Percentiles rank a stretch among this genome's conserved stretches.
These are phyloP conservation scores for Mollisia scopiformis DNA, from an alignment of 2,329 filamentous ascomycete genomes.

Conservation along the genomic window DNA sequence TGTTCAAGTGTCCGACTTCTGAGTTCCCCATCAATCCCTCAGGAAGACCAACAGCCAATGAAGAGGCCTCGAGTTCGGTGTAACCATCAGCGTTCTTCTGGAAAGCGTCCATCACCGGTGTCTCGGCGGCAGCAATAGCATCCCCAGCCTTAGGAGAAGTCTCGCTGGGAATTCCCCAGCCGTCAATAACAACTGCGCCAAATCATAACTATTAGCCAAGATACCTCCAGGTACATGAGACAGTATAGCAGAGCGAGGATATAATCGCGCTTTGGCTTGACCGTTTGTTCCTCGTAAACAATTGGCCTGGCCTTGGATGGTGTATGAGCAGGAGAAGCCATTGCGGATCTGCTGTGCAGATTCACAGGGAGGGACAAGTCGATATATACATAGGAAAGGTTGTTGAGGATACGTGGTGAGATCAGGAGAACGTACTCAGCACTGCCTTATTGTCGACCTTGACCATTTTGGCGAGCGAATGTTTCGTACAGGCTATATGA, in stretches of 20 bases:
- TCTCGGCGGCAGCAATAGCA: conserved; percentile 91
- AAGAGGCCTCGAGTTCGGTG: conserved; percentile 93
- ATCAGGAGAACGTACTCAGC: conserved; percentile 54
- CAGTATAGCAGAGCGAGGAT: conserved; percentile 53
- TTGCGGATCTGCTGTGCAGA: conserved; percentile 6
- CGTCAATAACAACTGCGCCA: conserved; percentile 91
- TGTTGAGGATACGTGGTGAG: conserved; percentile 36
- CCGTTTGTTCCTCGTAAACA: conserved; percentile 11
- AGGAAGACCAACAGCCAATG: conserved; percentile 90
- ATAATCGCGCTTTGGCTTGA: conserved; percentile 33
- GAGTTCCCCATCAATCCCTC: conserved; percentile 99
- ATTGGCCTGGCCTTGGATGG: conserved; percentile 1
- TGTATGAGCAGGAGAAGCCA: not conserved
- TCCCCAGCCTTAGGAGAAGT: conserved; percentile 86
- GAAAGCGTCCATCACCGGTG: conserved; percentile 93
- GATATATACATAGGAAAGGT: conserved; percentile 4
- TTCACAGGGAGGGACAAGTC: not conserved
- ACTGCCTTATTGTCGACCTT: conserved; percentile 71
- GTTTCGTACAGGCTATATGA: conserved; percentile 27
- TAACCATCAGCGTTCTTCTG: conserved; percentile 81
- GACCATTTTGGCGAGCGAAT: conserved; percentile 53
- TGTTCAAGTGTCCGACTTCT: conserved; percentile 98
- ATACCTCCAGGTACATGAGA: conserved; percentile 58
- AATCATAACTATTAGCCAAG: conserved; percentile 61
- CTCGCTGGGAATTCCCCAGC: conserved; percentile 88